A percentile compares a stretch with the other conserved stretches of the same genome.
These are phyloP conservation scores for Tranzscheliella williamsii DNA, from an alignment of 1,284 basidiomycete genomes.

Conservation along the genomic window DNA sequence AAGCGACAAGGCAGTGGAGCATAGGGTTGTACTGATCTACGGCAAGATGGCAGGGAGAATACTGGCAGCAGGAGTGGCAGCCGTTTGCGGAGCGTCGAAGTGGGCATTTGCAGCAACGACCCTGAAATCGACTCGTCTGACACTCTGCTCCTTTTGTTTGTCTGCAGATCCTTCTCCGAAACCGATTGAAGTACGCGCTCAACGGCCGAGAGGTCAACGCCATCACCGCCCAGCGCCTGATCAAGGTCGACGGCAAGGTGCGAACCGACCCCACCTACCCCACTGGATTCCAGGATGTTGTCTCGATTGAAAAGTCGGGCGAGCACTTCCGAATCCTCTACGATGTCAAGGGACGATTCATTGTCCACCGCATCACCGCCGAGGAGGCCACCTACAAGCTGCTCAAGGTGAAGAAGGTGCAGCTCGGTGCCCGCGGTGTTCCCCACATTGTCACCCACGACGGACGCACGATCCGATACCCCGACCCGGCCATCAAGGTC, in stretches of 20 bases:
- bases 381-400: conserved; percentile 99
- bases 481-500: conserved; percentile 91
- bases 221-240: conserved; percentile 93
- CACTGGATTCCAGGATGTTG: conserved; percentile 95
- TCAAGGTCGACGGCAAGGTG: conserved; percentile 99
- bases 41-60: too few relatives aligned
- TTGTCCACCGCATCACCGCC: conserved; percentile 97
- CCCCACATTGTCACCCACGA: conserved; percentile 98
- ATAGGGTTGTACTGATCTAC: too few relatives aligned
- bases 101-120: too few relatives aligned
- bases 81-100: too few relatives aligned
- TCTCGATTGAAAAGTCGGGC: conserved; percentile 96
- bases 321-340: conserved; percentile 99
- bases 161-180: conserved; percentile 82
- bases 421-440: conserved; percentile 89
- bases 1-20: too few relatives aligned
- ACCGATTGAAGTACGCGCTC: conserved; percentile 98
- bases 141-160: not conserved
- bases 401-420: conserved; percentile 89
- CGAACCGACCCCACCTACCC: conserved; percentile 97
- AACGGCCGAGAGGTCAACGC: conserved; percentile 92
- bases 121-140: too few relatives aligned
- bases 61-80: too few relatives aligned
- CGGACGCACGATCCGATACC: conserved; percentile 98
- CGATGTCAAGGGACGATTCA: conserved; percentile 98